A percentile compares a stretch with the other conserved stretches of the same genome.
Conservation (phyloP, 2,329 filamentous ascomycete genomes). For the Sarocladium brachiariae region DNA sequence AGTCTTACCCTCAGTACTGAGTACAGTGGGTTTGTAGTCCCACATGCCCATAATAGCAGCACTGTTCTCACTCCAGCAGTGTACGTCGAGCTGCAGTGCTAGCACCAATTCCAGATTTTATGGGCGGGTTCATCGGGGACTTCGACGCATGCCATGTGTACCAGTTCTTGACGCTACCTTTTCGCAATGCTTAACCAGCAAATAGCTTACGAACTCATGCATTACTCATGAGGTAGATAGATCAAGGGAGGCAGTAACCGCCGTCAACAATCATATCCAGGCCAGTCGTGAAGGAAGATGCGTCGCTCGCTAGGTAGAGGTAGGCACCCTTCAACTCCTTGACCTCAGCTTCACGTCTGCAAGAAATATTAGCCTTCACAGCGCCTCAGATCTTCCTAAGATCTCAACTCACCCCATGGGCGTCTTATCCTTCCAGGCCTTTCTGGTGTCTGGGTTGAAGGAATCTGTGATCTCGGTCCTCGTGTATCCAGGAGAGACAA, state of each 20-base stretch:
- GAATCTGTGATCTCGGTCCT: conserved; percentile 66
- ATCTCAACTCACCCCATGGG: conserved; percentile 56
- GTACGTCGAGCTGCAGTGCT: no score
- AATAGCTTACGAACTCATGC: no score
- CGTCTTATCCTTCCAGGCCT: conserved; percentile 70
- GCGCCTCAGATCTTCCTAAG: not conserved
- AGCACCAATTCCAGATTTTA: no score
- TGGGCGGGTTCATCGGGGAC: no score
- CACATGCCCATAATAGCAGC: no score
- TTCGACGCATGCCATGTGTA: no score
- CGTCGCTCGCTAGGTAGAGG: conserved; percentile 74
- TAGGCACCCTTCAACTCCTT: conserved; percentile 79
- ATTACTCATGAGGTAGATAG: not conserved
- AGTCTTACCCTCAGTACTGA: no score
- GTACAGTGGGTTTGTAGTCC: no score
- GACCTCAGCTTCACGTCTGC: conserved; percentile 59
- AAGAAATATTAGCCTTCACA: conserved; percentile 12
- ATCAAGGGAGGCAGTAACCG: conserved; percentile 54
- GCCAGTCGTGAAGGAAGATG: conserved; percentile 75
- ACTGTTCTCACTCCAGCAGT: no score
- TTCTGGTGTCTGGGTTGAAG: conserved; percentile 57
- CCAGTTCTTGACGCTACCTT: no score
- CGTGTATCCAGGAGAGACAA: conserved; percentile 69
- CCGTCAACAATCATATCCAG: conserved; percentile 70
- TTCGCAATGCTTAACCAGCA: no score